Conservation (phyloP, 2,329 filamentous ascomycete genomes). For the Pezizomycotina sp. region DNA sequence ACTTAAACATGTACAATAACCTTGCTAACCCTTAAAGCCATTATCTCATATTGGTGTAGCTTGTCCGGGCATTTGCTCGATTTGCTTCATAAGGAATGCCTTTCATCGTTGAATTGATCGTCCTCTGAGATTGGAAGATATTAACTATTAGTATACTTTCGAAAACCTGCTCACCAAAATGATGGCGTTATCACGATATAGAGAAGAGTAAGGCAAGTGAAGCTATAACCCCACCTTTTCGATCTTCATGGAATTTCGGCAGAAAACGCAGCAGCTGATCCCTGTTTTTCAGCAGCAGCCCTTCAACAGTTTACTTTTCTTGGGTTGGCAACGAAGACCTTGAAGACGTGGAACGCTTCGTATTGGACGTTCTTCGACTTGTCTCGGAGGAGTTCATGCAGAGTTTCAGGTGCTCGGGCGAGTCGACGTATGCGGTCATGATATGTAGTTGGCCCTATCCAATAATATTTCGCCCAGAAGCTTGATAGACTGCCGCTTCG, state of each 20-base stretch:
- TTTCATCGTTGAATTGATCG: slow-evolving; percentile 98
- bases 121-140: no score
- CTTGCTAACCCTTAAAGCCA: no score
- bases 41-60: no score
- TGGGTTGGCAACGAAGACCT: slow-evolving; percentile 98
- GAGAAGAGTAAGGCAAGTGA: neutral
- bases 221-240: slow-evolving; percentile 34
- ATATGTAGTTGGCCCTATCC: slow-evolving; percentile 91
- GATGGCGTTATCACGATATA: neutral
- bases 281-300: slow-evolving; percentile 89
- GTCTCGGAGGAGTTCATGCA: slow-evolving; percentile 95
- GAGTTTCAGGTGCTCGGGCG: slow-evolving; percentile 88
- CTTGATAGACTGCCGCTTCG: slow-evolving; percentile 95
- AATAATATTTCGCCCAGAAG: slow-evolving; percentile 85
- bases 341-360: slow-evolving; percentile 98
- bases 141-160: no score
- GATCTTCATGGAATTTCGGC: slow-evolving; percentile 79
- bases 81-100: slow-evolving; percentile 91
- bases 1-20: no score
- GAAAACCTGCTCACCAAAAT: slow-evolving; percentile 1
- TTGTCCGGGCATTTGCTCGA: no score
- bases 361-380: slow-evolving; percentile 99
- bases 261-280: slow-evolving; percentile 80
- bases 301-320: slow-evolving; percentile 95
- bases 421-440: slow-evolving; percentile 94